These are phyloP conservation scores for Pythium brachiatum DNA, from an alignment of 352 stramenopile genomes.

Conservation along the genomic window DNA sequence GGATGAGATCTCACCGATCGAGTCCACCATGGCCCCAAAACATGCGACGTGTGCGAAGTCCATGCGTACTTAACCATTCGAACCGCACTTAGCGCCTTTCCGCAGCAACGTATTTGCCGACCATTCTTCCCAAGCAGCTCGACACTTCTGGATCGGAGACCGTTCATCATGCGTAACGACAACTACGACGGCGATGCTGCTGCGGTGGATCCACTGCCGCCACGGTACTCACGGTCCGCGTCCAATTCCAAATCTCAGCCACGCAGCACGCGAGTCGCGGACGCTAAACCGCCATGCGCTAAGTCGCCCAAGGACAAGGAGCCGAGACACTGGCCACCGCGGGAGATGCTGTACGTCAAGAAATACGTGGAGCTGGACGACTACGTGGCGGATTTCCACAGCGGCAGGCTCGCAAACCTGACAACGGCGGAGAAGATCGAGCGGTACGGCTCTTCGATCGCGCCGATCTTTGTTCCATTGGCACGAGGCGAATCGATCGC, in stretches of 20 bases:
- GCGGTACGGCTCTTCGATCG: constrained; percentile 5
- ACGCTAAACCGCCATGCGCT: too few relatives aligned
- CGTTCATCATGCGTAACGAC: too few relatives aligned
- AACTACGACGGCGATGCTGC: neutral
- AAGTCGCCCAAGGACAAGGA: neutral
- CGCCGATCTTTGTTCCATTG: neutral
- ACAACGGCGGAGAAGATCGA: neutral
- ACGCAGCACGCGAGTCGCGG: too few relatives aligned
- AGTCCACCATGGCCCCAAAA: neutral
- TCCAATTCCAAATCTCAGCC: neutral
- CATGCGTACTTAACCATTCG: neutral
- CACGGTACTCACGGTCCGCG: neutral
- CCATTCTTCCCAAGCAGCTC: neutral
- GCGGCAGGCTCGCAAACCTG: neutral
- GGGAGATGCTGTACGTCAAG: constrained; percentile 4
- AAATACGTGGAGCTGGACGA: constrained; percentile 11
- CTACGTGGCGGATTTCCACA: constrained; percentile 1
- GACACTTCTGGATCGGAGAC: too few relatives aligned
- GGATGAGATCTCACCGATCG: too few relatives aligned
- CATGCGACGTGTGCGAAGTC: neutral
- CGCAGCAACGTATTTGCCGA: too few relatives aligned
- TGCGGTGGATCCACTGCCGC: neutral
- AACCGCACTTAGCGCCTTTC: neutral
- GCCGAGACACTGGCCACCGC: neutral
- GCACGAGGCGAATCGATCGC: neutral